Evolutionary conservation across 768 basidiomycete species (phyloP), one percentile per base, ranked within the genome.

Genomic region (Collybia nuda): DNA sequence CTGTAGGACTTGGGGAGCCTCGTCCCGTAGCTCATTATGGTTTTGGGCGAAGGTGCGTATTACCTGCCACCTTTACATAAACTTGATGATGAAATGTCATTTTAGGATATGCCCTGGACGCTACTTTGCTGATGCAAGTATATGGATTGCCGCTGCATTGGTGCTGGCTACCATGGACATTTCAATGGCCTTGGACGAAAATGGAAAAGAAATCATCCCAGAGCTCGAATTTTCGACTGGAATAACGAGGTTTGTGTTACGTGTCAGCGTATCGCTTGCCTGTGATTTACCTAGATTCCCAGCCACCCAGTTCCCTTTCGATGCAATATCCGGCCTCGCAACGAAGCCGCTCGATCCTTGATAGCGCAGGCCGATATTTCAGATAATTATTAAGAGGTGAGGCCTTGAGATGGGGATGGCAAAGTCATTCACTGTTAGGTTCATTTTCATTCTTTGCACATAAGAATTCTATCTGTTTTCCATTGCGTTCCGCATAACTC

Each of bases 51-150:
- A 44, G 64, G 64, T 62, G 40, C 29, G 42, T 42, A n/a, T 36
- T 18, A 8, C 41, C 23, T 36, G 32, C 15, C 2, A 32, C n/a
- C 32, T 39, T 22, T 18, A n/a, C 19, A 22, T 28, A 22, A 6
- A 26, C 23, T 14, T 35, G 18, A 2, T 44, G 36, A 28, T 15
- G 40, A n/a, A 26, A 38, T 28, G 18, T 53, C 12, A 19, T 23
- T 19, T 28, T 23, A 67, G 64, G 19, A 55, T 73, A 5, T 78
- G 77, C 47, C 71, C 76, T n/a, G 80, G 78, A 5, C 61, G 67
- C 21, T 48, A 72, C 40, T 57, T 81, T 35, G 77, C 72, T 4
- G 72, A 77, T 17, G 64, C 69, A 1, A 73, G 70, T 14, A 14
- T 76, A 22, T 71, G 68, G 60, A 50, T 56, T 19, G 50, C 53